Evolutionary conservation across 805 yeast species (phyloP), one percentile per base, ranked within the genome.

Genomic region (Yarrowia divulgata): DNA sequence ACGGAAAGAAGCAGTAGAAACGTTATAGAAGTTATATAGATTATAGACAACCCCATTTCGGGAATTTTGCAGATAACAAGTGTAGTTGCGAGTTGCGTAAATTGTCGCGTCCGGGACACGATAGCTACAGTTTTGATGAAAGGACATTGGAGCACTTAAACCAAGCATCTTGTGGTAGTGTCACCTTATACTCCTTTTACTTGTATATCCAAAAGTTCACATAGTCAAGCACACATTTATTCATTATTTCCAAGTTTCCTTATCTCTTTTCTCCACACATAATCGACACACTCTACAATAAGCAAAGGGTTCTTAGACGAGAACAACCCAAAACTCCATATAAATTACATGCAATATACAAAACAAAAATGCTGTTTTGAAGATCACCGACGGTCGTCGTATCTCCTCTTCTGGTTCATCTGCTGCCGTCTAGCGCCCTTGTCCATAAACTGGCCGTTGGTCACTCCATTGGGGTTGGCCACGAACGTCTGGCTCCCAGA

Each of bases 1-100:
- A 75, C 64, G 87, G 88, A 42, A 68, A 75, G 29, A 54, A 50
- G 37, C 68, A 62, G 37, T 68, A 68, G n/a, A 23, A 4, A 13
- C 6, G 39, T 57, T n/a, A 10, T 43, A 60, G 66, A 60, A 45
- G 19, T 43, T 18, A n/a, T 23, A 43, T 60, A 60, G 66, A 60
- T 60, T 43, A 60, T 60, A 60, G 66, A 60, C 66, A 43, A 34
- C 35, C 42, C 43, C 35, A 10, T 8, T 43, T 18, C 32, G 32
- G 29, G 18, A 2, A 7, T 52, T 52, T 35, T 14, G 7, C 16
- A n/a, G 18, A 10, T 14, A 10, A 13, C 5, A n/a, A n/a, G n/a
- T n/a, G n/a, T n/a, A n/a, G n/a, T n/a, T n/a, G n/a, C n/a, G 19
- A n/a, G 29, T 23, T 9, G 32, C 39, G n/a, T 4, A 52, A 16